Evolutionary conservation across 345 rosid species (phyloP).

Genomic region (Eucalyptus tenuipes): DNA sequence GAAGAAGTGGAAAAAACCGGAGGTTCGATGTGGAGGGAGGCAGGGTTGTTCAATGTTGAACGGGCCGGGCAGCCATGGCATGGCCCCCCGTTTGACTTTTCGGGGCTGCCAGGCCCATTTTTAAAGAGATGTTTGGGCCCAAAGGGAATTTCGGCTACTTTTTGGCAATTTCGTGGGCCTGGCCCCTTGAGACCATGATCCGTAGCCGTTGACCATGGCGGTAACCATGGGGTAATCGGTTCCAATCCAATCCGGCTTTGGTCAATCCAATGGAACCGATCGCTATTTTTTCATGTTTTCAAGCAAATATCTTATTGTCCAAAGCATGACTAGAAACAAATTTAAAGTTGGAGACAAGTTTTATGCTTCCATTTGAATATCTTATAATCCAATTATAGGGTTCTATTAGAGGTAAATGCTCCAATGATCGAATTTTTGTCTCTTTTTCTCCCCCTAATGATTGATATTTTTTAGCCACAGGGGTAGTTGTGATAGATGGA

Average conservation of each 20-base stretch:
- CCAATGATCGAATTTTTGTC: not conserved
- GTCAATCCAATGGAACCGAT: no score
- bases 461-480: not conserved
- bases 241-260: accelerated
- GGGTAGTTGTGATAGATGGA: not conserved
- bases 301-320: no score
- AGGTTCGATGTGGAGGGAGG: not conserved
- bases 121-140: not conserved
- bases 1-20: not conserved
- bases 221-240: accelerated
- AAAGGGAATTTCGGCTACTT: not conserved
- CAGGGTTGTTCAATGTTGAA: not conserved
- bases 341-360: no score
- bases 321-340: no score
- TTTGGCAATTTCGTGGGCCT: not conserved
- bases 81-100: not conserved
- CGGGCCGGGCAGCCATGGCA: not conserved
- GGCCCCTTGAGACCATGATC: not conserved
- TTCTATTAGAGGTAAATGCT: no score
- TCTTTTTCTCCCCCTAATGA: not conserved
- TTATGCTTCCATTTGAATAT: no score
- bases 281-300: no score
- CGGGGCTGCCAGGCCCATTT: not conserved
- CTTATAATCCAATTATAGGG: no score
- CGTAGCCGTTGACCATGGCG: accelerated